These are phyloP conservation scores for Purpureocillium lavendulum DNA, from an alignment of 2,329 filamentous ascomycete species.

Conservation along the genomic window DNA sequence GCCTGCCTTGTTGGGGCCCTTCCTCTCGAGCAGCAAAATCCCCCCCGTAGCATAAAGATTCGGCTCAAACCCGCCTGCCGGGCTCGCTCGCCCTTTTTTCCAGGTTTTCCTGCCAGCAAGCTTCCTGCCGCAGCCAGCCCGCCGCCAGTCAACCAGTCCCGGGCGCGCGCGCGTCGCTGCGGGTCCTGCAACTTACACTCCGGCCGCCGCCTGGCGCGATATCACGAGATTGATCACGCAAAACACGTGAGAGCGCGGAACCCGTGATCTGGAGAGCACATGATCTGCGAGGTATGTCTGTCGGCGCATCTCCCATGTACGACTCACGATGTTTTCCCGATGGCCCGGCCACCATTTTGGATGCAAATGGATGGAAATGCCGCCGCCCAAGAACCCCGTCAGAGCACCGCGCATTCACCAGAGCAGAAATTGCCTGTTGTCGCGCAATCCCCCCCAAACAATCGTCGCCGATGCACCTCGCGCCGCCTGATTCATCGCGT, in stretches of 20 bases:
- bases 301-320: slow-evolving; percentile 11
- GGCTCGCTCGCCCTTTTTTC: slow-evolving; percentile 6
- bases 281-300: slow-evolving; percentile 37
- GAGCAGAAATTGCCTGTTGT: too few relatives aligned
- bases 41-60: slow-evolving; percentile 20
- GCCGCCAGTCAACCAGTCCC: too few relatives aligned
- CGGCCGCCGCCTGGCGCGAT: slow-evolving; percentile 24
- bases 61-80: slow-evolving; percentile 4
- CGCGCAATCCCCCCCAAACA: too few relatives aligned
- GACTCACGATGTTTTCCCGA: slow-evolving; percentile 8
- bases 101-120: slow-evolving; percentile 5
- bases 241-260: slow-evolving; percentile 35
- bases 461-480: background rate
- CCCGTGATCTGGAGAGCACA: slow-evolving; percentile 38
- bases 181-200: slow-evolving; percentile 20
- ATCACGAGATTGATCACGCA: slow-evolving; percentile 40
- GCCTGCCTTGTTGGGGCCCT: too few relatives aligned
- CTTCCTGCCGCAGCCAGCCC: slow-evolving; percentile 4
- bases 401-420: too few relatives aligned
- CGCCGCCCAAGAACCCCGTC: too few relatives aligned
- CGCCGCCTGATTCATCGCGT: background rate
- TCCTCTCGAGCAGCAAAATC: background rate
- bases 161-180: slow-evolving; percentile 11
- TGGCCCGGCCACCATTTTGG: slow-evolving; percentile 3
- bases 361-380: background rate